Base-by-base conservation (phyloP, 306 rosid species). In the Vigna radiata region DNA sequence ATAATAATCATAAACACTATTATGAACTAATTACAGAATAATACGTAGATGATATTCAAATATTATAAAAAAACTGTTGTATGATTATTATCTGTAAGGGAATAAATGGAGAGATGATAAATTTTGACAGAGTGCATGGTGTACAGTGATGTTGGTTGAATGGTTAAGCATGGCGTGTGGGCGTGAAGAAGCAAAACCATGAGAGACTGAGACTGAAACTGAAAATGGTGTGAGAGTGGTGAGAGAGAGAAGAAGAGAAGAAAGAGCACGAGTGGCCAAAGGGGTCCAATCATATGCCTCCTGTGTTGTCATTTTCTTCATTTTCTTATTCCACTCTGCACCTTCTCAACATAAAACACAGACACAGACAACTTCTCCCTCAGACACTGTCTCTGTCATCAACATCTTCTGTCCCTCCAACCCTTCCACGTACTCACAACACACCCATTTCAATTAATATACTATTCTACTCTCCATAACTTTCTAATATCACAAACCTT, bases 131-230 rank as follows among this genome's bases (percentile, higher is more conserved):
- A 82, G 10, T 55, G 93, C 91, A 87, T 86, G 75, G 89, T 77
- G 78, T 5, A 72, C 29, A 83, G 89, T 79, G 90, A 6, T 90
- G 98, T 91, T 60, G 82, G 81, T 91, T 87, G 97, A 93, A 93
- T 85, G 96, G 96, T 90, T 68, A 91, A 91, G 97, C 96, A 55
- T 53, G 75, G 75, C 70, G 92, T 83, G 93, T 91, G 97, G 96
- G 97, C 85, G 48, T 89, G 81, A 79, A 6, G 54, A 49, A 49
- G 19, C 54, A 49, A 49, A 49, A 49, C 6, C 19, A 15, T 1
- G 8, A 18, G 27, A 52, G 25, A 52, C 1, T 1, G 27, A 25
- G 27, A 25, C 27, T 25, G 8, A n/a, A n/a, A n/a, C 18, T 4
- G 19, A 15, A 25, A 17, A 2, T 52, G 19, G 44, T 29, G 44